Conservation (phyloP, 75 land plant genomes). For the Cryptomeria japonica region DNA sequence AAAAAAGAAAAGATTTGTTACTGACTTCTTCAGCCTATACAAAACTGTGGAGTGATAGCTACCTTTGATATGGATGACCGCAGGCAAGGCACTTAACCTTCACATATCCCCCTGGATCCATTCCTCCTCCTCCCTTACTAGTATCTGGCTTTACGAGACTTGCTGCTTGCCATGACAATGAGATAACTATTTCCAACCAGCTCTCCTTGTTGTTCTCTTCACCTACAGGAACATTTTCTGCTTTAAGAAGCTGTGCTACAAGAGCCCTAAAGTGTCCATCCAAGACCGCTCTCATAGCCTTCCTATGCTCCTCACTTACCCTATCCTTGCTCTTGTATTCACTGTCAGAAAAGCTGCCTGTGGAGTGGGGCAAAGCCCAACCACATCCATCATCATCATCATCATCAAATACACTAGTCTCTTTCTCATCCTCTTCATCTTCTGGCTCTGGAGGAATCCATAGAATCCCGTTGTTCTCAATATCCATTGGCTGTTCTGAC, state of each 20-base stretch:
- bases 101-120: conserved; percentile 98
- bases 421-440: conserved; percentile 78
- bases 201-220: conserved; percentile 64
- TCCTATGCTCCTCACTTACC: conserved; percentile 65
- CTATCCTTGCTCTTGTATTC: conserved; percentile 50
- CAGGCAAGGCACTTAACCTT: conserved; percentile 93
- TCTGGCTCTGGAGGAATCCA: conserved; percentile 90
- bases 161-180: conserved; percentile 88
- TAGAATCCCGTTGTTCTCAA: conserved; percentile 45
- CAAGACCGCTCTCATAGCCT: conserved; percentile 68
- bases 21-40: neutral
- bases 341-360: conserved; percentile 67
- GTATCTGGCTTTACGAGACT: conserved; percentile 87
- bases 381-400: conserved; percentile 77
- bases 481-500: conserved; percentile 21
- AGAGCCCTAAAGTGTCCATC: conserved; percentile 91
- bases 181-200: conserved; percentile 89
- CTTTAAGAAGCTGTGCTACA: conserved; percentile 77
- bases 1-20: neutral
- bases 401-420: conserved; percentile 53
- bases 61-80: conserved; percentile 81
- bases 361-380: conserved; percentile 54
- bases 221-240: conserved; percentile 56
- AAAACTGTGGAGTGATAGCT: conserved; percentile 4
- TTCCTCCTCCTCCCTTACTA: conserved; percentile 76